Percentiles rank a stretch among this genome's conserved stretches.
phyloP scores from a whole-genome alignment of 805 yeast genomes.

The Suhomyces vadensis region DNA sequence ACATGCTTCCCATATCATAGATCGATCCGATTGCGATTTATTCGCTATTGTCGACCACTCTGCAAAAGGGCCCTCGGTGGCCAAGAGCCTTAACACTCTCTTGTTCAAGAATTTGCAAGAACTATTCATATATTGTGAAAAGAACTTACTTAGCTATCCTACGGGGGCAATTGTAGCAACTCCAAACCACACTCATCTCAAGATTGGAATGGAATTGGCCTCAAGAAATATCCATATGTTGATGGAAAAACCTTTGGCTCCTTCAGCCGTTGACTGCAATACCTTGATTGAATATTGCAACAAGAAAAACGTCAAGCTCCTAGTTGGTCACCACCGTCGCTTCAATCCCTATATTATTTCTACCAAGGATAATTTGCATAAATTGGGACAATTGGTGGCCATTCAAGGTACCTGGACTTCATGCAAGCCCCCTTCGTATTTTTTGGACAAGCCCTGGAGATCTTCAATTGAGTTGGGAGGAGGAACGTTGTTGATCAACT shows the following conservation, averaged over 20 bases:
- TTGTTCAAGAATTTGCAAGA: slow-evolving; percentile 27
- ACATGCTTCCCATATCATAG: slow-evolving; percentile 36
- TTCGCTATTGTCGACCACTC: slow-evolving; percentile 40
- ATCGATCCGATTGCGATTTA: slow-evolving; percentile 25
- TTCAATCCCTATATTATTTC: slow-evolving; percentile 41
- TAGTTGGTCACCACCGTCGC: slow-evolving; percentile 44
- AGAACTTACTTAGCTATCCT: slow-evolving; percentile 21
- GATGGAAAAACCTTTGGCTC: slow-evolving; percentile 40
- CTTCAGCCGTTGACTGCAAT: slow-evolving; percentile 31
- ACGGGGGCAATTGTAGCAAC: slow-evolving; percentile 43
- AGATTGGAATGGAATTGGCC: slow-evolving; percentile 32
- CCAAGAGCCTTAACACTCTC: slow-evolving; percentile 24
- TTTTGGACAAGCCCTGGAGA: slow-evolving; percentile 35
- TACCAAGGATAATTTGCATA: slow-evolving; percentile 28
- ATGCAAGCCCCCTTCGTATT: slow-evolving; percentile 37
- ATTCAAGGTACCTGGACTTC: slow-evolving; percentile 43
- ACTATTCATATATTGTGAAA: slow-evolving; percentile 26
- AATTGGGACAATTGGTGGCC: slow-evolving; percentile 35
- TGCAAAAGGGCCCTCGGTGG: slow-evolving; percentile 32
- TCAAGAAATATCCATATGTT: slow-evolving; percentile 33
- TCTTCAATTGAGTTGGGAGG: slow-evolving; percentile 30
- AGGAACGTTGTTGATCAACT: slow-evolving; percentile 38
- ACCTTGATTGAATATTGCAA: slow-evolving; percentile 27
- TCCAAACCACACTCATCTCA: slow-evolving; percentile 41
- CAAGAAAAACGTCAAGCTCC: slow-evolving; percentile 25